phyloP scores from a whole-genome alignment of 805 yeast genomes.

The Lipomyces spencermartinsiae region DNA sequence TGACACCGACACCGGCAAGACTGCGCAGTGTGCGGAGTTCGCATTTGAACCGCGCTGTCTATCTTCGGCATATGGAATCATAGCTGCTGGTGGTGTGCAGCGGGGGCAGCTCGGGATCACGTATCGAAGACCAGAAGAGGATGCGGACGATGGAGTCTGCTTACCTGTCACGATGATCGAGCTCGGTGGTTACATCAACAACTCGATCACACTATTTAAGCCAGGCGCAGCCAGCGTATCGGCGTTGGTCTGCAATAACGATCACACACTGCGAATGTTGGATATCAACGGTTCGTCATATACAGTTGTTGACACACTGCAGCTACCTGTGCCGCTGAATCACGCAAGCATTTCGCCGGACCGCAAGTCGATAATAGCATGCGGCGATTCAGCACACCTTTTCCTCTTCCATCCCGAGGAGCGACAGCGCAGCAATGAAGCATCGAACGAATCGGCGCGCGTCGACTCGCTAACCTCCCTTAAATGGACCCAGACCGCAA shows the following conservation, averaged over 20 bases:
- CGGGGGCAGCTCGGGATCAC: slow-evolving; percentile 71
- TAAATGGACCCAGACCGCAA: slow-evolving; percentile 46
- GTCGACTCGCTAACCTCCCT: slow-evolving; percentile 26
- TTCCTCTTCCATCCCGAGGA: slow-evolving; percentile 56
- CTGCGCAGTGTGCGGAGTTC: slow-evolving; percentile 54
- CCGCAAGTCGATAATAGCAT: slow-evolving; percentile 61
- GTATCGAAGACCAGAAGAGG: slow-evolving; percentile 50
- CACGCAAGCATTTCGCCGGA: slow-evolving; percentile 75
- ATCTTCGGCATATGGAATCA: slow-evolving; percentile 59
- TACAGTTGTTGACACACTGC: slow-evolving; percentile 52
- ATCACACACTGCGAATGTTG: slow-evolving; percentile 68
- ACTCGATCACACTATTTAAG: slow-evolving; percentile 59
- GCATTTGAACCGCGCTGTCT: slow-evolving; percentile 76
- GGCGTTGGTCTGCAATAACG: slow-evolving; percentile 83
- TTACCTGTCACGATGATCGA: slow-evolving; percentile 52
- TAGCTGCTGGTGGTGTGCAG: slow-evolving; percentile 62
- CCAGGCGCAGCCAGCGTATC: slow-evolving; percentile 50
- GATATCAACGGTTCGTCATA: slow-evolving; percentile 60
- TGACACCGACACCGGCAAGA: slow-evolving; percentile 50
- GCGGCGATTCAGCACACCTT: slow-evolving; percentile 79
- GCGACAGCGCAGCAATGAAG: slow-evolving; percentile 30
- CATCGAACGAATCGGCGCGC: not conserved
- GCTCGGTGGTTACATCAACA: slow-evolving; percentile 83
- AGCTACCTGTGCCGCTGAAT: slow-evolving; percentile 72
- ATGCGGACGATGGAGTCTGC: not conserved